Conservation (phyloP, 108 stramenopile genomes). For the Licmophora abbreviata region DNA sequence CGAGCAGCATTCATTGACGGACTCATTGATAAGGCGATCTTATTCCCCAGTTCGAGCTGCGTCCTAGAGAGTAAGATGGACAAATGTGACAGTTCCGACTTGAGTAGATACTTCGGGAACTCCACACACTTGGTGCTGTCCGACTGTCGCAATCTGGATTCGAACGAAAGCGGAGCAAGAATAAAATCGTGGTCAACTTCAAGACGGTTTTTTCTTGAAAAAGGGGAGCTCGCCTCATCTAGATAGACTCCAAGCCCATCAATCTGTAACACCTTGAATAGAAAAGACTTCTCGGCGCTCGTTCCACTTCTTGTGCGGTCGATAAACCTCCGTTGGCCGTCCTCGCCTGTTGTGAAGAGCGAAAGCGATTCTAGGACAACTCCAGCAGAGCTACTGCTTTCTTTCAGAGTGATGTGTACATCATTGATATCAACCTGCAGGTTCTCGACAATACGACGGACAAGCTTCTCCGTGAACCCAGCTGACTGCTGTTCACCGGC, state of each 20-base stretch:
- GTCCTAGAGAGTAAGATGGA: slow-evolving; percentile 45
- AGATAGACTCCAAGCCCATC: slow-evolving; percentile 66
- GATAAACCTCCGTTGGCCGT: slow-evolving; percentile 62
- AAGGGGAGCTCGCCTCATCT: slow-evolving; percentile 26
- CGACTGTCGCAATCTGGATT: slow-evolving; percentile 62
- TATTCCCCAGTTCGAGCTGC: slow-evolving; percentile 63
- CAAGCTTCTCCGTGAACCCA: slow-evolving; percentile 57
- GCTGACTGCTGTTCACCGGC: slow-evolving; percentile 8
- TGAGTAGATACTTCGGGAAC: slow-evolving; percentile 67
- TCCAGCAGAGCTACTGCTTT: slow-evolving; percentile 47
- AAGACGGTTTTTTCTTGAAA: background rate
- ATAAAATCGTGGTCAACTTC: slow-evolving; percentile 38
- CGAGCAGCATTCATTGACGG: slow-evolving; percentile 12
- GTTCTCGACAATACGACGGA: slow-evolving; percentile 75
- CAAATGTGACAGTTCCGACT: slow-evolving; percentile 51
- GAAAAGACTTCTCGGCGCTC: slow-evolving; percentile 33
- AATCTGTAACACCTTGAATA: slow-evolving; percentile 61
- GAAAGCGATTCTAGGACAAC: slow-evolving; percentile 51
- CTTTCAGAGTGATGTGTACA: slow-evolving; percentile 53
- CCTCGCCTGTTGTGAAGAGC: slow-evolving; percentile 57
- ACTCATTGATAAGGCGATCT: slow-evolving; percentile 27
- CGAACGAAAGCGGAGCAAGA: slow-evolving; percentile 64
- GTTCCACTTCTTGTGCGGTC: slow-evolving; percentile 35
- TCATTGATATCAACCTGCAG: slow-evolving; percentile 72
- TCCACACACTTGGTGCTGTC: slow-evolving; percentile 53